Percentiles rank a stretch among this genome's conserved stretches.
Evolutionary conservation across 2,329 filamentous ascomycete genomes (phyloP).

Genomic region (Aspergillus ochraceoroseus): DNA sequence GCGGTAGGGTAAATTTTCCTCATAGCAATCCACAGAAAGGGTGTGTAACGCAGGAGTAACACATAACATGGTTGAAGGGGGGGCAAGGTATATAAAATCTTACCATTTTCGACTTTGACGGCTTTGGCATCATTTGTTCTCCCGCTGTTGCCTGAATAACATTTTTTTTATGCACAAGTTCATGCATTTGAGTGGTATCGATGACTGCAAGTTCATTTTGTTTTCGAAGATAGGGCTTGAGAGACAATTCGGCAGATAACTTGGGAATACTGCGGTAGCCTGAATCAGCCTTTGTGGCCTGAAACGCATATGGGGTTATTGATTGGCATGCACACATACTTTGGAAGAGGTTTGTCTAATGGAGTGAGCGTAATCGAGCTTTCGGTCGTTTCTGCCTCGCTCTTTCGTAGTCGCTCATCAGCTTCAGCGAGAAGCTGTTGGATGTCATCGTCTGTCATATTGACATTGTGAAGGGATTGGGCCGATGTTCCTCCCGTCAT

Average conservation of each 20-base stretch:
- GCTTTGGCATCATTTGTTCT: background rate
- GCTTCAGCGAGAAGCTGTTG: slow-evolving; percentile 60
- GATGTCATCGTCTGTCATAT: slow-evolving; percentile 60
- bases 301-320: background rate
- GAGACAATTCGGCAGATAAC: slow-evolving; percentile 45
- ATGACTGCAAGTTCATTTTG: slow-evolving; percentile 51
- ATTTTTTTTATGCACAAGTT: slow-evolving; percentile 42
- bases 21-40: slow-evolving; percentile 48
- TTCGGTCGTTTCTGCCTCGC: background rate
- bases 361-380: background rate
- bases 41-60: slow-evolving; percentile 9
- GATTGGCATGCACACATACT: slow-evolving; percentile 4
- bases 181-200: slow-evolving; percentile 50
- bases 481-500: background rate
- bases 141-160: slow-evolving; percentile 13
- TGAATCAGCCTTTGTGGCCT: slow-evolving; percentile 3
- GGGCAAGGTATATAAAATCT: slow-evolving; percentile 21
- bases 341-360: background rate
- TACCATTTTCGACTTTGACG: slow-evolving; percentile 47
- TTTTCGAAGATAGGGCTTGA: slow-evolving; percentile 53
- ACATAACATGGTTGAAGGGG: too few species aligned
- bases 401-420: slow-evolving; percentile 51
- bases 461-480: slow-evolving; percentile 28
- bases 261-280: slow-evolving; percentile 45
- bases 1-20: slow-evolving; percentile 70